phyloP scores from a whole-genome alignment of 2,329 filamentous ascomycete genomes.

The Claviceps sp. region DNA sequence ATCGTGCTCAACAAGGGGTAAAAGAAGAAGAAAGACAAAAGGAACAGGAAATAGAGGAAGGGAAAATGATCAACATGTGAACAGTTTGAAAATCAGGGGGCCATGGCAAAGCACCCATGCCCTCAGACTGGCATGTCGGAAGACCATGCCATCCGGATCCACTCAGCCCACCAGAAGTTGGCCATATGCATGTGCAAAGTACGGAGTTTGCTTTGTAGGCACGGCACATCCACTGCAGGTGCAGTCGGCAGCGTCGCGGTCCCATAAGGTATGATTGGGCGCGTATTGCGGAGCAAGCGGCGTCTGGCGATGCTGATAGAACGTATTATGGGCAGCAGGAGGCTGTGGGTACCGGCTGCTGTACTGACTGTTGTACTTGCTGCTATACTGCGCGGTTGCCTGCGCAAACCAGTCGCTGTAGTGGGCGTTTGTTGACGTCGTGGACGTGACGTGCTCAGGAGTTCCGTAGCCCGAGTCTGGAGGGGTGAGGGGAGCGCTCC shows the following conservation, averaged over 20 bases:
- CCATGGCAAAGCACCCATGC: too few species aligned
- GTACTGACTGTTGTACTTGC: constrained; percentile 17
- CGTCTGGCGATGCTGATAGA: constrained; percentile 27
- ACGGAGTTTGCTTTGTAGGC: constrained; percentile 31
- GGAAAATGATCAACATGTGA: constrained; percentile 10
- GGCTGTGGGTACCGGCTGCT: constrained; percentile 31
- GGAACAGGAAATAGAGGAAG: constrained; percentile 9
- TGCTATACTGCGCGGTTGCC: constrained; percentile 15
- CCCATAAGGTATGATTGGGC: constrained; percentile 36
- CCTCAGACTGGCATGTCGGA: too few species aligned
- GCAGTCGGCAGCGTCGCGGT: constrained; percentile 36
- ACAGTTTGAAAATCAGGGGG: constrained; percentile 6
- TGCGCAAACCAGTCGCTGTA: constrained; percentile 46
- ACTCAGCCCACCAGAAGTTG: constrained; percentile 42
- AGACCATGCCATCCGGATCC: neutral
- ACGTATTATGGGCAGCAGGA: constrained; percentile 23
- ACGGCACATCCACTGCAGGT: constrained; percentile 33
- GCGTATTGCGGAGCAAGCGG: constrained; percentile 30
- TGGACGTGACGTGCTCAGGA: constrained; percentile 43
- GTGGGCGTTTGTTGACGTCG: constrained; percentile 37
- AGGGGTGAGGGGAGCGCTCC: constrained; percentile 40
- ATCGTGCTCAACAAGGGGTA: constrained; percentile 18
- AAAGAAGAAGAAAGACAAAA: constrained; percentile 11
- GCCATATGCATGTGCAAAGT: constrained; percentile 35
- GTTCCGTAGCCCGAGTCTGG: constrained; percentile 50